Evolutionary conservation across 2,329 filamentous ascomycete genomes (phyloP), one percentile per base, ranked within the genome.

Genomic region (Myriosclerotinia duriaeana): DNA sequence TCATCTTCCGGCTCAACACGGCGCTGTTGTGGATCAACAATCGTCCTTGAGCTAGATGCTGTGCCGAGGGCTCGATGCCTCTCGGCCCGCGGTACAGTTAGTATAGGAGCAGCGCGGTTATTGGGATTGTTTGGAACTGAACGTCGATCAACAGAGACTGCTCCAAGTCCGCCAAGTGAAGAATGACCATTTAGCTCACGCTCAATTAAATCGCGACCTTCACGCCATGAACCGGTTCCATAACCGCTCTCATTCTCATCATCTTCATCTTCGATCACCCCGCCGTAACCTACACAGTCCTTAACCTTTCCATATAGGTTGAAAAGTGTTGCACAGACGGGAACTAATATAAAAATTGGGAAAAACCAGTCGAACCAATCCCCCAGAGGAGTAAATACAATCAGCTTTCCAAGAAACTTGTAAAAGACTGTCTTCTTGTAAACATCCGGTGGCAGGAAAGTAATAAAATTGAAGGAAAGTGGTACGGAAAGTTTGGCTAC

Each of bases 391-490:
- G 93, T 97, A 20, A 97, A 82, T 74, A 94, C 87, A 77, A 99
- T 92, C 14, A 92, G 84, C 53, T 86, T 80, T 8, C 95, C 95
- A 0, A 99, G 84, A 74, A 99, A 97, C 53, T 85, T 78, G 79
- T 94, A 97, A 78, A 98, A 99, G 0, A 88, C 87, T 0, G 93
- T 97, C 72, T 88, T 85, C 66, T 83, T 79, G 75, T 93, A 94
- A 53, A 96, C 86, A 15, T 82, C 81, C 9, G 82, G 83, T 0
- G 91, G 90, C 30, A 97, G 79, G 76, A 98, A 94, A 0, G 94
- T 97, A 77, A 97, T 84, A 76, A 98, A 99, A 79, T 99, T 99
- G 85, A 97, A 99, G 5, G 91, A 89, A 11, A 99, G 83, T 0
- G 95, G 95, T 0, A 99, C 92, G 1, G 91, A 97, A 53, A 99